Conservation (phyloP, 331 rosid species). For the Cucumis variabilis region DNA sequence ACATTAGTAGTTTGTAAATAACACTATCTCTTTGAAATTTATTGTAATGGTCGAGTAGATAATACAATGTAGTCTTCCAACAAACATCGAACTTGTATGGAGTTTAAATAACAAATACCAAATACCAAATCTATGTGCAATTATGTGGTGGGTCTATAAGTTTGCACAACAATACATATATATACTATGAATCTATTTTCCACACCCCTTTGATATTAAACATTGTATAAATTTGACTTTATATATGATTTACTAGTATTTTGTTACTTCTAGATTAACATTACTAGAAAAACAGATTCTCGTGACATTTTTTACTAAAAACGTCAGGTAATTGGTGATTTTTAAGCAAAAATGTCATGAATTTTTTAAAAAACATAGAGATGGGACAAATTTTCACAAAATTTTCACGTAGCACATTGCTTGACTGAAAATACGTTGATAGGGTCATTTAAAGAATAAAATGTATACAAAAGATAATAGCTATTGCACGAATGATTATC, state of each 20-base stretch:
- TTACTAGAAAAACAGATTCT: too few relatives aligned
- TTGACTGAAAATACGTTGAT: too few relatives aligned
- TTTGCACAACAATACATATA: not conserved
- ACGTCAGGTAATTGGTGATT: too few relatives aligned
- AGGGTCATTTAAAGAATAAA: too few relatives aligned
- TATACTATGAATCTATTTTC: not conserved
- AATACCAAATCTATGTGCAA: not conserved
- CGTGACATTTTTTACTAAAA: too few relatives aligned
- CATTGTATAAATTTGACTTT: not conserved
- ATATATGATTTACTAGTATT: not conserved
- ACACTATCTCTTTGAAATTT: not conserved
- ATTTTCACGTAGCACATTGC: too few relatives aligned
- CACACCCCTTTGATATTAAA: not conserved
- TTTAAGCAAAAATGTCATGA: too few relatives aligned
- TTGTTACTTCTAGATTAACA: too few relatives aligned
- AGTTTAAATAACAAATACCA: not conserved
- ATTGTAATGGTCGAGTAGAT: not conserved
- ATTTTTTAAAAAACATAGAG: too few relatives aligned
- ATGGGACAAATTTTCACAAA: too few relatives aligned
- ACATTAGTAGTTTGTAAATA: not conserved
- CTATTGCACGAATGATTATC: too few relatives aligned
- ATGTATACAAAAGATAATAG: too few relatives aligned
- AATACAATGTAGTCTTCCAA: not conserved
- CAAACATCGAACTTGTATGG: not conserved
- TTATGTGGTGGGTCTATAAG: not conserved